These are phyloP conservation scores for Hirschioporus abietinus DNA, from an alignment of 768 basidiomycete species.

Conservation along the genomic window DNA sequence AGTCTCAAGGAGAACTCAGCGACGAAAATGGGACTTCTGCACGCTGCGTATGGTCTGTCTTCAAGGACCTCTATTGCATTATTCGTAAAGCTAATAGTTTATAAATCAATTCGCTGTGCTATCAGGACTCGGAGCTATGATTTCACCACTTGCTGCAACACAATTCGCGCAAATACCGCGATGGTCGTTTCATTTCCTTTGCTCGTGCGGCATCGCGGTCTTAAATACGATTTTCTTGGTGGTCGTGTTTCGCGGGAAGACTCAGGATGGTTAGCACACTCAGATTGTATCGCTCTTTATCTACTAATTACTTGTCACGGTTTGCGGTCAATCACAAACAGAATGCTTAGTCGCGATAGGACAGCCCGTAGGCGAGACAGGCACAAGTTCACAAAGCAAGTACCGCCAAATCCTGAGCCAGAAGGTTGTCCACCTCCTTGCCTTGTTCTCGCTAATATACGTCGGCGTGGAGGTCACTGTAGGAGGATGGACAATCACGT, in stretches of 20 bases:
- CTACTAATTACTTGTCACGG: neutral
- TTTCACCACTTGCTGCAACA: constrained; percentile 71
- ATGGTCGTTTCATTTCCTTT: constrained; percentile 80
- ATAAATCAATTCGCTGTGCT: constrained; percentile 9
- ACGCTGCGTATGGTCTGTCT: constrained; percentile 53
- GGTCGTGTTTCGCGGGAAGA: constrained; percentile 60
- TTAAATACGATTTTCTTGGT: constrained; percentile 48
- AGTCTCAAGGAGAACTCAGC: constrained; percentile 49
- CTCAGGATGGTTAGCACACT: constrained; percentile 52
- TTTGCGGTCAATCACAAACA: neutral
- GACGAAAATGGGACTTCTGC: constrained; percentile 64
- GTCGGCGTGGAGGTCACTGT: constrained; percentile 30
- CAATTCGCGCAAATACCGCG: constrained; percentile 61
- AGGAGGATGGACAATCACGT: constrained; percentile 52
- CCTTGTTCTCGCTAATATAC: constrained; percentile 39
- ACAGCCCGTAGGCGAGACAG: constrained; percentile 4
- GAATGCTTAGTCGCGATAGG: constrained; percentile 6
- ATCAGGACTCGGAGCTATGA: constrained; percentile 30
- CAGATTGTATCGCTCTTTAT: neutral
- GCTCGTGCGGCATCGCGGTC: constrained; percentile 61
- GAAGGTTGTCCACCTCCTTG: constrained; percentile 34
- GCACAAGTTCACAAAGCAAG: constrained; percentile 8
- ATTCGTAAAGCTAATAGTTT: neutral
- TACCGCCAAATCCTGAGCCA: constrained; percentile 19
- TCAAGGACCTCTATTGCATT: neutral